Evolutionary conservation across 129 eudicot species (phyloP), one percentile per base, ranked within the genome.

Genomic region (Logfia minima): DNA sequence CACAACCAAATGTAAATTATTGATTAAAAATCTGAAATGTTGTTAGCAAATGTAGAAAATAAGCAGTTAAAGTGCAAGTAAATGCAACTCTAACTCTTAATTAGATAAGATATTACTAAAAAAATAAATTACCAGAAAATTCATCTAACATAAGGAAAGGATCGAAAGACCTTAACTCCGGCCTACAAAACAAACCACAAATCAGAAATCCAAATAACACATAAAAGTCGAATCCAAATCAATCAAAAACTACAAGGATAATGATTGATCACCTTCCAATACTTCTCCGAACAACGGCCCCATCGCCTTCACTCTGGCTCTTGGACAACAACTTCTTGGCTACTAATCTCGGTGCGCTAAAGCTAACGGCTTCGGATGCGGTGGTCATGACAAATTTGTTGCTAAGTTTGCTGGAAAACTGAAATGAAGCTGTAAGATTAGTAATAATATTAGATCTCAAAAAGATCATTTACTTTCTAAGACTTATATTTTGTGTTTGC

Each of bases 111-210:
- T 2, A 18, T 10, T 8, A 0, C 3, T 28, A 18, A 3, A 11
- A 52, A 6, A 41, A 24, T 5, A 26, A 34, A 82, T 18, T 77
- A 90, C 98, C 97, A 68, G 88, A 39, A 81, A 93, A 94, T 78
- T 94, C 98, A 83, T 94, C 98, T 71, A 94, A 80, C 90, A 91
- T 65, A 58, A 94, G 88, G 62, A 94, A 94, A 66, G 98, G 98
- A 87, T 94, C 98, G 84, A 94, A 78, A 70, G 72, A 75, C 90
- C 84, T 89, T 88, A 91, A 82, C 45, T 87, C 96, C 22, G 86
- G 86, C 86, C 98, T 91, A 84, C 29, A 78, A 81, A 72, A 58
- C 37, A 77, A 69, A 55, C 68, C 34, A 18, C 31, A 18, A 59
- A 48, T 52, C 72, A 65, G 19, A 13, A 60, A 34, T 3, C 18